Evolutionary conservation across 257 asterid species (phyloP).

Genomic region (Craterostigma plantagineum): DNA sequence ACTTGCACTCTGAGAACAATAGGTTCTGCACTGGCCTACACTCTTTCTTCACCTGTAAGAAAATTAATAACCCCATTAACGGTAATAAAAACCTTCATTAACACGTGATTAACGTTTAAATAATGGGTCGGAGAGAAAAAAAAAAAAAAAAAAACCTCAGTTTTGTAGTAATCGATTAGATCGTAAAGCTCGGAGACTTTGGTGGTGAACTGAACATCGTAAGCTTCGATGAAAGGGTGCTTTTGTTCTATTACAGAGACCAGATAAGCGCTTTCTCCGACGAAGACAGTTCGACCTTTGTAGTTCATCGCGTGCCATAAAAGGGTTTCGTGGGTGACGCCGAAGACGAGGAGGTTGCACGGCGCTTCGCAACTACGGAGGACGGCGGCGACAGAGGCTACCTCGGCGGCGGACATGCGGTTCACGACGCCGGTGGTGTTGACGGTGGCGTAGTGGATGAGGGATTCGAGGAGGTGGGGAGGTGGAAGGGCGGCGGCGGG

Average conservation of each 20-base stretch:
- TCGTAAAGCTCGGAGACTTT: conserved; percentile 47
- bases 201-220: conserved; percentile 56
- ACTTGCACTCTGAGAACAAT: conserved; percentile 62
- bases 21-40: conserved; percentile 73
- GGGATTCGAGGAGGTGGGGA: too few species aligned
- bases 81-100: too few species aligned
- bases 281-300: conserved; percentile 62
- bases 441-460: too few species aligned
- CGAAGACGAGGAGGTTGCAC: conserved; percentile 71
- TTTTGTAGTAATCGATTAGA: conserved; percentile 26
- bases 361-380: conserved; percentile 7
- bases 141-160: conserved; percentile 12
- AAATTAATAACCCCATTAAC: too few species aligned
- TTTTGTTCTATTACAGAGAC: conserved; percentile 33
- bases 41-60: conserved; percentile 10
- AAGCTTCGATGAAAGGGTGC: conserved; percentile 55
- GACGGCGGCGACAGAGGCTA: too few species aligned
- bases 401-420: too few species aligned
- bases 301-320: conserved; percentile 64
- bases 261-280: conserved; percentile 41
- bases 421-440: too few species aligned
- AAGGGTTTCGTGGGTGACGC: conserved; percentile 58
- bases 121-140: too few species aligned
- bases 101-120: too few species aligned
- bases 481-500: too few species aligned